phyloP scores from a whole-genome alignment of 169 alveolate genomes.

The Plasmodium yoelii region DNA sequence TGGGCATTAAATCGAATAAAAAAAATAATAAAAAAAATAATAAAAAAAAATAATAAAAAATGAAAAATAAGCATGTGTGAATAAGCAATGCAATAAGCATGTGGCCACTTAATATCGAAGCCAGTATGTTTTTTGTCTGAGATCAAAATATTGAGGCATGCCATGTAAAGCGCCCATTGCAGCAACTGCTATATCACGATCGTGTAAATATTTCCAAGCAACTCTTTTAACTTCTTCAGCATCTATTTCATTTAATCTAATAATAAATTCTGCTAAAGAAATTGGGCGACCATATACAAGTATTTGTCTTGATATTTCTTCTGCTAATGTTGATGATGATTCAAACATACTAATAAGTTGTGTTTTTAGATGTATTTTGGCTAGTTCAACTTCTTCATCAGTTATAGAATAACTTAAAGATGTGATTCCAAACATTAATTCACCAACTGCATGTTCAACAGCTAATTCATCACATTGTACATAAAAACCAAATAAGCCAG shows the following conservation, averaged over 20 bases:
- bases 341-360: slow-evolving; percentile 87
- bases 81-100: neutral
- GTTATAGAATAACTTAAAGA: slow-evolving; percentile 87
- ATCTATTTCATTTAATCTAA: slow-evolving; percentile 86
- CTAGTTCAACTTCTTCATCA: slow-evolving; percentile 88
- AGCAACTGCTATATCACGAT: slow-evolving; percentile 86
- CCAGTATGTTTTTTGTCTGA: slow-evolving; percentile 88
- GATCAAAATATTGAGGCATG: slow-evolving; percentile 83
- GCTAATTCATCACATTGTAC: slow-evolving; percentile 90
- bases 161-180: slow-evolving; percentile 89
- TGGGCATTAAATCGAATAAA: too few species aligned
- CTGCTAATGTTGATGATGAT: slow-evolving; percentile 88
- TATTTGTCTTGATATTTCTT: slow-evolving; percentile 88
- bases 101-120: slow-evolving; percentile 77
- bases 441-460: slow-evolving; percentile 89
- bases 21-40: too few species aligned
- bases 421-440: slow-evolving; percentile 88
- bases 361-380: slow-evolving; percentile 84
- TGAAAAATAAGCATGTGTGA: neutral
- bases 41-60: too few species aligned
- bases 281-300: slow-evolving; percentile 89
- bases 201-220: slow-evolving; percentile 91
- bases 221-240: slow-evolving; percentile 89
- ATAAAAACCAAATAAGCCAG: slow-evolving; percentile 94
- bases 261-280: slow-evolving; percentile 86